Percentiles rank a stretch among this genome's conserved stretches.
Conservation (phyloP, 2,329 filamentous ascomycete species). For the Aureobasidium musti region DNA sequence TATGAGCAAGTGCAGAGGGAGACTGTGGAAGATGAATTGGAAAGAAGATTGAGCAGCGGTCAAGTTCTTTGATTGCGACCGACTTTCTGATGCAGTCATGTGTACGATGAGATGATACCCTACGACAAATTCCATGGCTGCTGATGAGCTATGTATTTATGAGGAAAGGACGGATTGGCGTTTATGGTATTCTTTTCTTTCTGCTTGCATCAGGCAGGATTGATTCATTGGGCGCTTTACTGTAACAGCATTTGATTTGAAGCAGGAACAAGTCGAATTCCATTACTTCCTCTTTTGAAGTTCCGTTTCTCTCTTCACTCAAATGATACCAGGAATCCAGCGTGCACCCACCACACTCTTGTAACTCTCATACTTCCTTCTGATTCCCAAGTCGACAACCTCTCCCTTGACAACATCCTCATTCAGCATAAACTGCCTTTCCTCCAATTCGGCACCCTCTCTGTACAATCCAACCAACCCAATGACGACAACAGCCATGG, state of each 20-base stretch:
- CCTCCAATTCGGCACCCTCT: constrained; percentile 24
- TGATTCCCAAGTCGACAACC: constrained; percentile 14
- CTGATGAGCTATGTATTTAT: background rate
- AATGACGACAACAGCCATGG: constrained; percentile 3
- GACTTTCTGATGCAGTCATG: background rate
- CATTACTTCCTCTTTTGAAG: background rate
- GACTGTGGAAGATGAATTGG: constrained; percentile 72
- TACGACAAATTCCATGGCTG: constrained; percentile 3
- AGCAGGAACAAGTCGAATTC: background rate
- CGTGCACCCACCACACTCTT: constrained; percentile 20
- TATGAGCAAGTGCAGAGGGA: constrained; percentile 91
- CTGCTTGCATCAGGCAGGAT: background rate
- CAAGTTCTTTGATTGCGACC: background rate
- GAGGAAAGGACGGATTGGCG: constrained; percentile 4
- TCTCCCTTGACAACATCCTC: constrained; percentile 9
- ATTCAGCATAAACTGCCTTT: constrained; percentile 21
- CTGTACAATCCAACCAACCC: constrained; percentile 23
- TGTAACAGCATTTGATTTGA: background rate
- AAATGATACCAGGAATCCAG: constrained; percentile 26
- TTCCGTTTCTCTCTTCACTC: too few species aligned
- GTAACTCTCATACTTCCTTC: constrained; percentile 26
- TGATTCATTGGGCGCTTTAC: too few species aligned
- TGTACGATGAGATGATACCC: constrained; percentile 24
- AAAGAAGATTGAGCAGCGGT: constrained; percentile 48
- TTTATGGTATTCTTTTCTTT: background rate